Evolutionary conservation across 2,329 filamentous ascomycete genomes (phyloP).

Genomic region (Monascus ruber): DNA sequence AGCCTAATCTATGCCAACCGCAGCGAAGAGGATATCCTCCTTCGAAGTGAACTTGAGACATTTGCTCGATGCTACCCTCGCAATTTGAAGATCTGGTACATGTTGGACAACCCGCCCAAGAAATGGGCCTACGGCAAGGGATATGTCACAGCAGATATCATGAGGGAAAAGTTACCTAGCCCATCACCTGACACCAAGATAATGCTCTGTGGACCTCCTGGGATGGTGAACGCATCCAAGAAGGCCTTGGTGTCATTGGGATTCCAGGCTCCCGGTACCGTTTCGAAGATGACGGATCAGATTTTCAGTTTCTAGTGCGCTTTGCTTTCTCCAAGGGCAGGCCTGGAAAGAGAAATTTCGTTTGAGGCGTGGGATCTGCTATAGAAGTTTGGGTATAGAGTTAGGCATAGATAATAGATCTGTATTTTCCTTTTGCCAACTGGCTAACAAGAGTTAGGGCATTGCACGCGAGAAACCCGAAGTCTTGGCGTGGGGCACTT

Average conservation of each 20-base stretch:
- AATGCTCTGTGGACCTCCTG: slow-evolving; percentile 51
- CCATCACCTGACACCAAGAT: slow-evolving; percentile 40
- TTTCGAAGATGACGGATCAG: slow-evolving; percentile 33
- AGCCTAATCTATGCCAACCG: slow-evolving; percentile 50
- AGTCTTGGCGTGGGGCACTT: too few relatives aligned
- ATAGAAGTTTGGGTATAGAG: too few relatives aligned
- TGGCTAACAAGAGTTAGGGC: too few relatives aligned
- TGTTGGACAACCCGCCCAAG: slow-evolving; percentile 39
- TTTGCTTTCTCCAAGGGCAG: too few relatives aligned
- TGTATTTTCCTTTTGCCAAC: too few relatives aligned
- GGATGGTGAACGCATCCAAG: slow-evolving; percentile 49
- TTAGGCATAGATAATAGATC: too few relatives aligned
- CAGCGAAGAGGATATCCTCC: slow-evolving; percentile 48
- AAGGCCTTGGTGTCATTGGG: slow-evolving; percentile 39
- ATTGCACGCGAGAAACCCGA: too few relatives aligned
- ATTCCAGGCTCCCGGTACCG: slow-evolving; percentile 39
- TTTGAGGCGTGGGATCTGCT: too few relatives aligned
- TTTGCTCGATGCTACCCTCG: slow-evolving; percentile 41
- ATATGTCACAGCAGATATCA: slow-evolving; percentile 41
- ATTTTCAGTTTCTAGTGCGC: too few relatives aligned
- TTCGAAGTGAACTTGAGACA: slow-evolving; percentile 44
- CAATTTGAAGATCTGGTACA: slow-evolving; percentile 46
- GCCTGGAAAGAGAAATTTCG: too few relatives aligned
- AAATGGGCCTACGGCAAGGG: slow-evolving; percentile 41
- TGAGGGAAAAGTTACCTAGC: slow-evolving; percentile 39